Conservation (phyloP, 169 alveolate genomes). For the Cardiosporidium cionae region DNA sequence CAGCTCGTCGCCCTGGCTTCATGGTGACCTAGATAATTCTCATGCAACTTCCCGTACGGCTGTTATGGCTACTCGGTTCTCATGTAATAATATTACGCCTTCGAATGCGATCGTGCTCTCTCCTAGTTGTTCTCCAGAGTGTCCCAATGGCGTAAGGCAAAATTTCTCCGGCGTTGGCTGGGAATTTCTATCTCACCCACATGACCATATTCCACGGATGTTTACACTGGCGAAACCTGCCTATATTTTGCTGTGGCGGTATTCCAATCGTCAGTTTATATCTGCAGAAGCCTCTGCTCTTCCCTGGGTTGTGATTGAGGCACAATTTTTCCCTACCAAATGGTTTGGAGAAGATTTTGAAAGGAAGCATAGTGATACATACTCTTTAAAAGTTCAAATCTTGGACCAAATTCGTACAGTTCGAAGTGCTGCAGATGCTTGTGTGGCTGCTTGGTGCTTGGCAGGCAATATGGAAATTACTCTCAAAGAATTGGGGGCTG, state of each 20-base stretch:
- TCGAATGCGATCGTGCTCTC: no score
- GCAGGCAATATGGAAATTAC: conserved; percentile 25
- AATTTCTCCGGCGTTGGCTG: no score
- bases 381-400: background rate
- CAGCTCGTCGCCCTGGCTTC: no score
- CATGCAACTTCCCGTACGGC: no score
- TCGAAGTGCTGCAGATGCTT: background rate
- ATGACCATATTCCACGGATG: no score
- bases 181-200: no score
- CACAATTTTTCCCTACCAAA: conserved; percentile 4
- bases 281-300: background rate
- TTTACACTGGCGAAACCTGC: conserved; percentile 7
- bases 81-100: no score
- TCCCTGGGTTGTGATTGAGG: background rate
- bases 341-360: conserved; percentile 18
- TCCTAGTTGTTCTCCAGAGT: no score
- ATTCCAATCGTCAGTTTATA: background rate
- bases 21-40: no score
- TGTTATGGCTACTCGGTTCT: no score
- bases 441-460: conserved; percentile 15
- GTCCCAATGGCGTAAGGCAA: no score
- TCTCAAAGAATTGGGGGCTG: conserved; percentile 7
- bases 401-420: background rate
- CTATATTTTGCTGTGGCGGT: conserved; percentile 25
- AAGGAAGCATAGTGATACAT: background rate